A percentile compares a stretch with the other conserved stretches of the same genome.
Conservation (phyloP, 1,139 yeast genomes). For the Candida sanyaensis region DNA sequence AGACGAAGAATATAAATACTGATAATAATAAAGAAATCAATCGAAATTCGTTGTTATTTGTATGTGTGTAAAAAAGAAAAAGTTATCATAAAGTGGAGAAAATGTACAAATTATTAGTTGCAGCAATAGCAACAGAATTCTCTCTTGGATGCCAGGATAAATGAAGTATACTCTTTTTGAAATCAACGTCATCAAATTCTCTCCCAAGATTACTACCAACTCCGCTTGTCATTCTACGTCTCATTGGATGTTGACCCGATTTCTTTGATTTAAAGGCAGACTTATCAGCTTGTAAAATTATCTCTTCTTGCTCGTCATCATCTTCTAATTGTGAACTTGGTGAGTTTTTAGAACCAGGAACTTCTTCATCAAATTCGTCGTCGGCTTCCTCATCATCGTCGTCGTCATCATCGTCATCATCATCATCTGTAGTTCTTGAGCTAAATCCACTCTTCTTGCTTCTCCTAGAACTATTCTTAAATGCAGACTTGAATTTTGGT, state of each 20-base stretch:
- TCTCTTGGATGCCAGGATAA: conserved; percentile 98
- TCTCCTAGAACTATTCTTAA: conserved; percentile 16
- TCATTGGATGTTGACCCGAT: conserved; percentile 34
- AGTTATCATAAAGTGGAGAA: conserved; percentile 59
- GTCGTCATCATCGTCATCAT: conserved; percentile 21
- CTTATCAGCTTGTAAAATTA: conserved; percentile 95
- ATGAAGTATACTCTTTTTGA: conserved; percentile 92
- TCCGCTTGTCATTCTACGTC: conserved; percentile 50
- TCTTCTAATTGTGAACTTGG: conserved; percentile 41
- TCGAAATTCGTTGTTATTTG: conserved; percentile 1
- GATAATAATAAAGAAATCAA: background rate
- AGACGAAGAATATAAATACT: too few relatives aligned
- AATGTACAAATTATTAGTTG: conserved; percentile 90
- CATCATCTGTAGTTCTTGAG: conserved; percentile 30
- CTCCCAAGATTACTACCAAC: conserved; percentile 35
- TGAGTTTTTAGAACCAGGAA: conserved; percentile 34
- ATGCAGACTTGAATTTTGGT: conserved; percentile 12
- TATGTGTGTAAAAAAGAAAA: background rate
- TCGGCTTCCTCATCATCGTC: conserved; percentile 35
- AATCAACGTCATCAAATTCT: conserved; percentile 87
- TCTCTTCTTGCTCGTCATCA: conserved; percentile 61
- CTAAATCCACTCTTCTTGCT: conserved; percentile 20
- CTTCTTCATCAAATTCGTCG: conserved; percentile 35
- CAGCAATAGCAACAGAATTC: conserved; percentile 96
- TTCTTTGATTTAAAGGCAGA: conserved; percentile 90